Base-by-base conservation (phyloP, 2,329 filamentous ascomycete genomes). In the Bipolaris victoriae region DNA sequence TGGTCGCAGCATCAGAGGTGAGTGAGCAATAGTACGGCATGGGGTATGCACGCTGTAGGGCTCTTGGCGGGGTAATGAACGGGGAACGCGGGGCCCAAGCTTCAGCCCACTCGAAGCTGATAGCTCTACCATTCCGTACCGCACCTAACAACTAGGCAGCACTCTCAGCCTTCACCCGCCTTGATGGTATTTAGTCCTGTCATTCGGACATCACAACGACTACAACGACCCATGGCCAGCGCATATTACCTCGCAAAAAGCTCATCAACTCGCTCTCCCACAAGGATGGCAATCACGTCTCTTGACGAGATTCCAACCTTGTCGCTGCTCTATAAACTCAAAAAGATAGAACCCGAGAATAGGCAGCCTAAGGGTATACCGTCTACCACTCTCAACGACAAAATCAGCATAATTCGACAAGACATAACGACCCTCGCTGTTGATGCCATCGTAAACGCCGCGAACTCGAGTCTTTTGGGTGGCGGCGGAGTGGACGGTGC, bases 391-490 rank as follows among this genome's bases (percentile, higher is more conserved):
- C 67, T 62, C 78, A 96, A 96, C 79, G 78, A 86, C 71, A 87
- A 85, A 62, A 83, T 97, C 67, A 86, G 85, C 44, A 79, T 94
- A 36, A 82, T 92, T 63, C 84, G 86, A 55, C 86, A 86, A 65
- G 92, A 97, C 75, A 96, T 98, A 76, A 97, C 93, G 13, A 87
- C 82, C 13, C 85, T 98, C 3, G 75, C 83, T 31, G 83, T 92
- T 44, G 91, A 92, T 70, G 89, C 90, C 62, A 95, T 97, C 66
- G 93, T 98, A 75, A 98, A 98, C 75, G 94, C 95, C 1, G 94
- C 95, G 43, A 98, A 98, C 76, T 78, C 77, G 9, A 84, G 83
- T 1, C 85, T 98, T 0, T 82, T 90, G 0, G 92, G 93, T 52
- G 95, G 95, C 51, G 92, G 92, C n/a, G 95, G 95, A 35, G 92